These are phyloP conservation scores for Xylaria nigripes DNA, from an alignment of 495 filamentous ascomycete genomes.

Conservation along the genomic window DNA sequence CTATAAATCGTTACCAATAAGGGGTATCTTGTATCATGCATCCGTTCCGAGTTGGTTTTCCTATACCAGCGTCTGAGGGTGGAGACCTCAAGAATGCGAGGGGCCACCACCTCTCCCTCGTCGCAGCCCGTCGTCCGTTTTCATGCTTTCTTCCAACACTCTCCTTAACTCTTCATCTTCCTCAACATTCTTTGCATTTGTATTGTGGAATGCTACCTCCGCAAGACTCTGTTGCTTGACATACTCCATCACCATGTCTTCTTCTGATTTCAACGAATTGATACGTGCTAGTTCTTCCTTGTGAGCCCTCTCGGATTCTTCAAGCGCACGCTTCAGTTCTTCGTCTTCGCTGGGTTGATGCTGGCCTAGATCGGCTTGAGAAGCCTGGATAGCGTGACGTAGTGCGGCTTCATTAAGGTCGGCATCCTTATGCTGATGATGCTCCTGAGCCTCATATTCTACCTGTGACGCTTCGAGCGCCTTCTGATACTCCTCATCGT, in stretches of 20 bases:
- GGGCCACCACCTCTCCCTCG: slow-evolving; percentile 18
- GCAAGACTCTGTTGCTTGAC: slow-evolving; percentile 69
- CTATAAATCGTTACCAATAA: slow-evolving; percentile 6
- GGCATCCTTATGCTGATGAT: slow-evolving; percentile 10
- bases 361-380: slow-evolving; percentile 16
- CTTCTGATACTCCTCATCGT: slow-evolving; percentile 24
- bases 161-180: slow-evolving; percentile 40
- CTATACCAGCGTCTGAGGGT: neutral
- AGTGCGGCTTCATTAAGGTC: slow-evolving; percentile 40
- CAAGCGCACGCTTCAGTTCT: slow-evolving; percentile 35
- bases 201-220: slow-evolving; percentile 47
- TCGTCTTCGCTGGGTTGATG: slow-evolving; percentile 33
- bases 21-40: slow-evolving; percentile 6
- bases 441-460: slow-evolving; percentile 8
- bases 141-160: slow-evolving; percentile 43
- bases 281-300: slow-evolving; percentile 33
- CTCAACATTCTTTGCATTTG: slow-evolving; percentile 16
- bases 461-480: slow-evolving; percentile 18
- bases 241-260: slow-evolving; percentile 67
- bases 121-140: slow-evolving; percentile 2
- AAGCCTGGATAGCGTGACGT: slow-evolving; percentile 39
- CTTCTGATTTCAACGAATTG: slow-evolving; percentile 47
- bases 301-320: slow-evolving; percentile 38
- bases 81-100: slow-evolving; percentile 6
- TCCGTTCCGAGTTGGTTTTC: neutral